Evolutionary conservation across 2,329 filamentous ascomycete genomes (phyloP), one percentile per base, ranked within the genome.

Genomic region (Trichoderma sp.): DNA sequence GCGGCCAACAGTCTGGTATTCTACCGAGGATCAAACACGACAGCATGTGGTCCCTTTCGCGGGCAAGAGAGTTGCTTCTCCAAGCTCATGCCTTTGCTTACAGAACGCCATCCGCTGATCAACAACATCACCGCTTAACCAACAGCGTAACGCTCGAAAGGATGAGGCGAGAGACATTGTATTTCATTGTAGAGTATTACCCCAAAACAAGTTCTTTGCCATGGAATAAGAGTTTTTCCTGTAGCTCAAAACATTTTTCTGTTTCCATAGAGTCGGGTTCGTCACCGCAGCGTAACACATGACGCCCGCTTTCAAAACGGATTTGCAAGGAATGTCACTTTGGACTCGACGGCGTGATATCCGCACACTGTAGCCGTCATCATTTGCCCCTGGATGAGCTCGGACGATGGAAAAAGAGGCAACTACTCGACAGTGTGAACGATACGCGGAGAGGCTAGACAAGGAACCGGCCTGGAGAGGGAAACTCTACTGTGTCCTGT

Each of bases 251-350:
- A 29, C 8, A 4, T 4, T n/a, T 5, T 14, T 19, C 11, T n/a
- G 16, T 10, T 37, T 57, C 14, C 24, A 35, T 29, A 37, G 33
- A 16, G 10, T 35, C n/a, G 35, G 55, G 21, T 37, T 59, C 64
- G 40, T 52, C 40, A 43, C 16, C 29, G 40, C 24, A 24, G 63
- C 31, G 64, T 52, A 67, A 59, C 55, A 59, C 52, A 59, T 67
- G 64, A 52, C 55, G 64, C 24, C 49, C 21, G 6, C 37, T n/a
- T 35, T 47, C 53, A 66, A 58, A 47, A 29, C 37, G 47, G 53
- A 66, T 43, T 55, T 52, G 40, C 63, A 66, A 66, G 33, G 55
- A 43, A 58, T 49, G 53, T 35, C 63, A 55, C 29, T 57, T 66
- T 35, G 5, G 40, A n/a, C 8, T 49, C 29, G 63, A 58, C 29